These are phyloP conservation scores for Bryum argenteum DNA, from an alignment of 225 moss, liverwort and hornwort species.

Conservation along the genomic window DNA sequence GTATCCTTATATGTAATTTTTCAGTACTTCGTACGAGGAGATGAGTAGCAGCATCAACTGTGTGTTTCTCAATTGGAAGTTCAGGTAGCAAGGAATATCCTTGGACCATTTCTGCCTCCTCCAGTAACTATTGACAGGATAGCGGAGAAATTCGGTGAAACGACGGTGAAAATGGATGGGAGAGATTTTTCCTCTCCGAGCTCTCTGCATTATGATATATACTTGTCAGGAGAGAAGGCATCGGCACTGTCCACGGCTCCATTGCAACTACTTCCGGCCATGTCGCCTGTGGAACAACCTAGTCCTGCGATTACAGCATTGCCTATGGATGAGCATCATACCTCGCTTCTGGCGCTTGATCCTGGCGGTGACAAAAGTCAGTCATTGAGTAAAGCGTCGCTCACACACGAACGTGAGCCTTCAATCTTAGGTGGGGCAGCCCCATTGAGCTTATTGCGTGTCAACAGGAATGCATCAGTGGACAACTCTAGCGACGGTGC, in stretches of 20 bases:
- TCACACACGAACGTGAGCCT: conserved; percentile 14
- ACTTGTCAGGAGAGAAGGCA: conserved; percentile 44
- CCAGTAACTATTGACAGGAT: conserved; percentile 54
- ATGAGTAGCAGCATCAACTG: neutral
- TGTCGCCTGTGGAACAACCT: conserved; percentile 27
- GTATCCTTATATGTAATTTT: neutral
- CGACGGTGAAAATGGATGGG: conserved; percentile 52
- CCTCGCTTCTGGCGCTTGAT: conserved; percentile 33
- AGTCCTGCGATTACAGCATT: conserved; percentile 5
- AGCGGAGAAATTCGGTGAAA: conserved; percentile 44
- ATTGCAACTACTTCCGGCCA: conserved; percentile 38
- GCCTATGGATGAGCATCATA: conserved; percentile 41
- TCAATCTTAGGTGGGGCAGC: conserved; percentile 46
- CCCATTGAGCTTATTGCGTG: conserved; percentile 76
- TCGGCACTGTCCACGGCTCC: conserved; percentile 5
- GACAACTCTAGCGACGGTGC: conserved; percentile 11
- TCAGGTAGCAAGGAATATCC: conserved; percentile 78
- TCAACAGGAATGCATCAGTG: conserved; percentile 22
- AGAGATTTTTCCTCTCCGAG: conserved; percentile 61
- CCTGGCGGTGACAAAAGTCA: conserved; percentile 16
- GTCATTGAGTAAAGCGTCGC: conserved; percentile 26
- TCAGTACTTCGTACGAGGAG: neutral
- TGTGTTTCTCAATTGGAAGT: neutral
- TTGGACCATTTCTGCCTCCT: conserved; percentile 82
- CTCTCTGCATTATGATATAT: conserved; percentile 54